Conservation (phyloP, 1,139 yeast genomes). For the Meyerozyma carpophila region DNA sequence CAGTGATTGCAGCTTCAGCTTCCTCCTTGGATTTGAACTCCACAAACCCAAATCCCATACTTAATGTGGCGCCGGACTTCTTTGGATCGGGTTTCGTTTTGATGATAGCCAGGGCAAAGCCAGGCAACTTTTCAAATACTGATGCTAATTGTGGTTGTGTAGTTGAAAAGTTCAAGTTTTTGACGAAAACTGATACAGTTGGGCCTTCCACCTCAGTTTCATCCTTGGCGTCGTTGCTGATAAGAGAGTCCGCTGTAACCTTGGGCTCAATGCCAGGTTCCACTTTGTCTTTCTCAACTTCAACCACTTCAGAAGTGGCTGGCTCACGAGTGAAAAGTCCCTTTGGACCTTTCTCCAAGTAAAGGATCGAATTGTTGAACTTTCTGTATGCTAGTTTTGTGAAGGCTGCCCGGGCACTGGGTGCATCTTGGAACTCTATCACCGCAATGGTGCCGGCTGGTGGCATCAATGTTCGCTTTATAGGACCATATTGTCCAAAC, state of each 20-base stretch:
- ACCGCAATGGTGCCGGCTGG: constrained; percentile 96
- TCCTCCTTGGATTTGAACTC: constrained; percentile 77
- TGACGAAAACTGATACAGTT: constrained; percentile 81
- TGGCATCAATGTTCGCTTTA: constrained; percentile 83
- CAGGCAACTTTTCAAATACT: constrained; percentile 65
- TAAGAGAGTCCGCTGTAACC: constrained; percentile 11
- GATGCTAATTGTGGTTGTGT: constrained; percentile 52
- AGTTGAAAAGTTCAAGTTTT: constrained; percentile 86
- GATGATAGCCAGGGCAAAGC: constrained; percentile 77
- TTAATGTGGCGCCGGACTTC: constrained; percentile 54
- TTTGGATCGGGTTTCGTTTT: constrained; percentile 88
- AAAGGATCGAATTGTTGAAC: constrained; percentile 78
- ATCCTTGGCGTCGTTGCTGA: constrained; percentile 20
- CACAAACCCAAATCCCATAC: constrained; percentile 98
- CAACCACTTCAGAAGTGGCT: constrained; percentile 25
- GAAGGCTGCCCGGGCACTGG: constrained; percentile 87
- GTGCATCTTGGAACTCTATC: constrained; percentile 81
- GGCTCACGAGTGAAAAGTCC: constrained; percentile 68
- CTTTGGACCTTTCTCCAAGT: constrained; percentile 91
- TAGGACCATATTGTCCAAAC: constrained; percentile 73
- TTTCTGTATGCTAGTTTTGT: constrained; percentile 81
- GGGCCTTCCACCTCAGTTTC: constrained; percentile 50
- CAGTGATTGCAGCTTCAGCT: constrained; percentile 69
- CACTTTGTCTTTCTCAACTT: constrained; percentile 13
- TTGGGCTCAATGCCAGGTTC: constrained; percentile 18